Evolutionary conservation across 139 green algal species (phyloP), one percentile per base, ranked within the genome.

Genomic region (Coelastrella sp.): DNA sequence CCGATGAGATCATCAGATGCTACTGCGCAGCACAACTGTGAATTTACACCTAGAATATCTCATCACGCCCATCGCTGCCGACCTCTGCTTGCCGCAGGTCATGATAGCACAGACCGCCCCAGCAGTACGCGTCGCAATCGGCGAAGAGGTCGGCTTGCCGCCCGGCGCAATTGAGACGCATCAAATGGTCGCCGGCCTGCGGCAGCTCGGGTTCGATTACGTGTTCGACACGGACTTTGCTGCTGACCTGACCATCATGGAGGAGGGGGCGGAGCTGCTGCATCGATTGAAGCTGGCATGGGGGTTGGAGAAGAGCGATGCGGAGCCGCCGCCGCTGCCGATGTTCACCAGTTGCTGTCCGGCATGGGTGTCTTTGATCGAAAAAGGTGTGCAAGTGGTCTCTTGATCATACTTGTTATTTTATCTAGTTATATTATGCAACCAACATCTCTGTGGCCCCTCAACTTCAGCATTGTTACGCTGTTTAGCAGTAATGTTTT

Each of bases 341-440:
- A 97, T 97, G 95, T 95, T 97, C 88, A 96, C 95, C 12, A 95
- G 90, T 66, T 97, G 95, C 92, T 97, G 95, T 92, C 95, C 95
- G 0, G 95, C 90, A 3, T 94, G 94, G 89, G 84, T 97, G 19
- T 95, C 96, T 70, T 94, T 94, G 49, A 17, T 83, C 7, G 78
- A 83, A 65, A 83, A 35, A 76, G 68, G 68, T 76, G 35, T 49
- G 35, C 35, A 49, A 3, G 35, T 49, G 35, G 3, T 49, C 3
- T 49, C 35, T 49, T 49, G 1, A 5, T 49, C 35, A 49, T 5
- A 49, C n/a, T n/a, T n/a, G n/a, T n/a, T n/a, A n/a, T n/a, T n/a
- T n/a, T n/a, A n/a, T n/a, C n/a, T n/a, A n/a, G n/a, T n/a, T 49
- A 49, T 5, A 49, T 49, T 49, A 49, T 49, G 35, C 35, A 49